Base-by-base conservation (phyloP, 139 green algal genomes). In the Coelastrella sp. region DNA sequence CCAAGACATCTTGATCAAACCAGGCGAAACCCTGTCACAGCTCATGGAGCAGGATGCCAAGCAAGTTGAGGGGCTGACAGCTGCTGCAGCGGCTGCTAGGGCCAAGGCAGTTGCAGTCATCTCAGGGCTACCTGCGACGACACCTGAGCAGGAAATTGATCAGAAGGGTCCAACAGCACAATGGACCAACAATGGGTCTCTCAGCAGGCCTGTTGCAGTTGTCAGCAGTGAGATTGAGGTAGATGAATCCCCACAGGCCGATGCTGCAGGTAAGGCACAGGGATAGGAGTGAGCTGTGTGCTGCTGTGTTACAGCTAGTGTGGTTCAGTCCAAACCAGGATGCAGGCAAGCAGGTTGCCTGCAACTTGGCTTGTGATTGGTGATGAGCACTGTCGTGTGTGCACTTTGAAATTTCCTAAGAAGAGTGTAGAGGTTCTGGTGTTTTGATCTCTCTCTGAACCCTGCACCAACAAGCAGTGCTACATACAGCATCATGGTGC, bases 1-100 rank as follows among this genome's bases (percentile, higher is more conserved):
- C 41, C 45, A 60, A 27, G 78, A 84, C 25, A 11, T 84, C 19
- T 25, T 84, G 78, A 23, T 84, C 41, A 60, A 75, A 53, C 78
- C 78, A 25, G 78, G 78, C 32, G 32, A 79, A 48, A 73, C 48
- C 2, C 23, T 60, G 37, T 41, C 35, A n/a, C 27, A 81, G 38
- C 51, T 73, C 0, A 50, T 45, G 69, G 81, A 43, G 3, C 48
- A 64, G 32, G 81, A 75, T 40, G 40, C 38, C 21, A 19, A 69
- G 32, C 40, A 80, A 69, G 41, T 84, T 5, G 27, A 62, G 23
- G 41, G 41, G 15, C 35, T 84, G n/a, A 75, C 40, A 8, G 41
- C 40, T 23, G 78, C 78, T 37, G 60, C 62, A 27, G 78, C 60
- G 19, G 78, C 78, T 35, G 78, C 78, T 13, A 60, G 78, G n/a